Base-by-base conservation (phyloP, 495 filamentous ascomycete genomes). In the Aspergillus carlsbadensis region DNA sequence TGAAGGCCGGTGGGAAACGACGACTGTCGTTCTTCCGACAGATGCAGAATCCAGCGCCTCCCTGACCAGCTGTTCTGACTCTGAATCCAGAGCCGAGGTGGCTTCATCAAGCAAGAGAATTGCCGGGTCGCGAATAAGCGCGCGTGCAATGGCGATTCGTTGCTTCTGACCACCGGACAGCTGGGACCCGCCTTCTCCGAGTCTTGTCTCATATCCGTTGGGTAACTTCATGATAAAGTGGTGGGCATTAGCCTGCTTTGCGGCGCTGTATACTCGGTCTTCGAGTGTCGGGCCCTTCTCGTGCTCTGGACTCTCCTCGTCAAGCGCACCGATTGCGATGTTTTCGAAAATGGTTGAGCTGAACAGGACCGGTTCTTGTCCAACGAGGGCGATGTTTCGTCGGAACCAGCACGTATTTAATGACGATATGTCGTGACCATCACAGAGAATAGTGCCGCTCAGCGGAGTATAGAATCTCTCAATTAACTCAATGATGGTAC, bases 81-180 rank as follows among this genome's bases (percentile, higher is more conserved):
- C 20, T 90, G 92, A 29, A 67, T 96, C 92, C 5, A 96, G 78
- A 3, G 89, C 90, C 24, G 83, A 87, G 2, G 92, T 96, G 11
- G 92, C 92, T 67, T 96, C 92, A 60, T 96, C 92, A 3, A 96
- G 82, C 0, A 96, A 76, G 1, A 96, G 78, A 61, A 96, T 87
- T 70, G 89, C 89, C n/a, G 92, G 92, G 62, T 96, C 79, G 6
- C 81, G 85, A 29, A 86, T 85, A 33, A 96, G 86, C n/a, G 88
- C 89, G 54, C 92, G 81, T 3, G 92, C 91, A 62, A 86, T 85
- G 6, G 81, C 81, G 63, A 96, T 88, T 42, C 92, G 84, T 65
- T 96, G 92, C 67, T 95, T 95, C 71, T 96, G 92, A n/a, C 92
- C 92, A 60, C 92, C 92, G 21, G 86, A 90, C 40, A 96, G 74